Evolutionary conservation across 2,329 filamentous ascomycete genomes (phyloP), one percentile per base, ranked within the genome.

Genomic region (Scytalidium sp.): DNA sequence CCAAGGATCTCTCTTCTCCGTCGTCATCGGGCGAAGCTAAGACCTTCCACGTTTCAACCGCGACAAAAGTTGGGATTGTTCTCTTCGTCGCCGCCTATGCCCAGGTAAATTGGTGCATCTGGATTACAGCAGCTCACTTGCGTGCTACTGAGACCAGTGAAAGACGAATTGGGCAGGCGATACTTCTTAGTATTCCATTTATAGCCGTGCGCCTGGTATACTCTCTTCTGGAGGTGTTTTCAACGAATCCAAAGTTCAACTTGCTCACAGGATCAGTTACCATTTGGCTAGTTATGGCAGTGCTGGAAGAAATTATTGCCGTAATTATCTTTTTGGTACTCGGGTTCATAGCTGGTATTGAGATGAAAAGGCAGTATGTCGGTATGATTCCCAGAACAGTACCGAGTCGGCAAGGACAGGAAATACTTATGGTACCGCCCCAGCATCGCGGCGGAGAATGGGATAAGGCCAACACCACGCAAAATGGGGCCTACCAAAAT

Each of bases 251-350:
- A 3, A 59, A 57, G 22, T 79, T 80, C 62, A 74, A 64, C 51
- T 55, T 65, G 17, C 56, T 70, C 36, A 63, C 57, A 29, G 69
- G 71, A n/a, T 63, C 65, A 39, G 51, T 65, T n/a, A 66, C 66
- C 11, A 64, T 75, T 17, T 52, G 64, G 45, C 59, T 76, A 8
- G 65, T 70, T 29, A 74, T 78, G 71, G 64, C 68, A 10, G 66
- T 76, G 9, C 49, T 78, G 23, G 72, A 75, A 64, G 76, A 81
- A 62, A 70, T 78, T 46, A 54, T 69, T 11, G 67, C 74, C 29
- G 67, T 76, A 2, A 11, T 50, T 29, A 42, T 54, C 11, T 50
- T 27, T 29, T 20, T 64, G 50, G 19, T 25, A 2, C 20, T 15
- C 1, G 50, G 50, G 1, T 43, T 52, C 13, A 44, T 27, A 13